Evolutionary conservation across 495 filamentous ascomycete species (phyloP), one percentile per base, ranked within the genome.

Genomic region (Apiosordaria backusii): DNA sequence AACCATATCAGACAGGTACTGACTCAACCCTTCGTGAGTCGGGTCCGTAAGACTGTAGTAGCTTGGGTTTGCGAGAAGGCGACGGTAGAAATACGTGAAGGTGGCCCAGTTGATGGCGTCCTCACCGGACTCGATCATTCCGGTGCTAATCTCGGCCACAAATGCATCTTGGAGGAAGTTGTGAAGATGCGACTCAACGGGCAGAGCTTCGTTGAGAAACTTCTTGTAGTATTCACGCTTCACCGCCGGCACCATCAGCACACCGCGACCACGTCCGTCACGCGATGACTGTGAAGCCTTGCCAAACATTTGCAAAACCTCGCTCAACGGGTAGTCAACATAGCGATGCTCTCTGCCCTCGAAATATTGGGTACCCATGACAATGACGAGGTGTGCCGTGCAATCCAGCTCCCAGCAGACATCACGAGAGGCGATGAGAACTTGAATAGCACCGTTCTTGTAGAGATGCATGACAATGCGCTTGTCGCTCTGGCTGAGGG

Each of bases 281-380:
- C 70, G 74, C 9, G 88, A 85, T 5, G 92, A 83, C 62, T 92
- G 89, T 27, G 90, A 87, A 25, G 95, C 92, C 75, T 92, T 96
- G 70, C 95, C 95, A 67, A 97, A 97, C 96, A 99, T 99, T 71
- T 99, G 96, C n/a, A 99, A 81, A n/a, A 99, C 84, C 74, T 99
- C 95, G 72, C 89, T 93, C 67, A 98, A 86, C 2, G 93, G 90
- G 73, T 98, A 98, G 77, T 99, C 95, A 67, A 98, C 89, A 77
- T 99, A 99, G 22, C 95, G 89, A 79, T 99, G 95, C 73, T 99
- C 96, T 66, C 92, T 87, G 19, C 95, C 95, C 68, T 99, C 95
- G 64, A 93, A 99, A 77, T 92, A 99, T 72, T 98, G 96, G n/a
- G 96, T 99, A 22, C 92, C 92, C 96, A 98, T 98, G 23, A 97